Base-by-base conservation (phyloP, 768 basidiomycete genomes). In the Rhizopogon vesiculosus region DNA sequence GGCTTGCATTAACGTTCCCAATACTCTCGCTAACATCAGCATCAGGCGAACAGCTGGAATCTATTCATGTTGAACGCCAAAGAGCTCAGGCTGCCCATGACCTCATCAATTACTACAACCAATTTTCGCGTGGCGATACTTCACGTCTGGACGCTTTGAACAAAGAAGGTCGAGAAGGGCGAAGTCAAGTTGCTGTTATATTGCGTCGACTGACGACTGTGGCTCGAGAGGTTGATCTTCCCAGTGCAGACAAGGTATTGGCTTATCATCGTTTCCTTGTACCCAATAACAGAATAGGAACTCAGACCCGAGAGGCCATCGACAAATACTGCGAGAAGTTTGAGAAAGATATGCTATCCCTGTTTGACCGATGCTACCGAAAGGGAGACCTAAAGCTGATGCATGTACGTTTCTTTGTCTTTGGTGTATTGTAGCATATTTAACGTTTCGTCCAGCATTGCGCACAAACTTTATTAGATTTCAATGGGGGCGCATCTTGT, bases 351-450 rank as follows among this genome's bases (percentile, higher is more conserved):
- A 96, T 98, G 85, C 82, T 99, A 52, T 86, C 90, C 66, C 76
- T 98, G 42, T 99, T 99, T 67, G 97, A 99, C 69, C 78, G 89
- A 61, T 95, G 91, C 64, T 99, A 98, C 72, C 84, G 95, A 51
- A 92, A 93, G 66, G 94, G 95, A 33, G 97, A 99, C 67, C 97
- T 97, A 0, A 96, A 96, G 73, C 91, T 98, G 89, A 99, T 99
- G 97, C 92, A 95, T 74, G 97, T 89, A 56, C 44, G 83, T 76
- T 53, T 48, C 49, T n/a, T 44, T 29, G 29, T 44, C 56, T 42
- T 41, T 31, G 10, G 56, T 40, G 39, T 50, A 59, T 61, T 38
- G 63, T 56, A 45, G 42, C 38, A 55, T 53, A 4, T 22, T 31
- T n/a, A 42, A 49, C 6, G 22, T 38, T 25, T 25, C 8, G 46